Percentiles rank a stretch among this genome's conserved stretches.
Conservation (phyloP, 345 rosid species). For the Moricandia moricandioides region DNA sequence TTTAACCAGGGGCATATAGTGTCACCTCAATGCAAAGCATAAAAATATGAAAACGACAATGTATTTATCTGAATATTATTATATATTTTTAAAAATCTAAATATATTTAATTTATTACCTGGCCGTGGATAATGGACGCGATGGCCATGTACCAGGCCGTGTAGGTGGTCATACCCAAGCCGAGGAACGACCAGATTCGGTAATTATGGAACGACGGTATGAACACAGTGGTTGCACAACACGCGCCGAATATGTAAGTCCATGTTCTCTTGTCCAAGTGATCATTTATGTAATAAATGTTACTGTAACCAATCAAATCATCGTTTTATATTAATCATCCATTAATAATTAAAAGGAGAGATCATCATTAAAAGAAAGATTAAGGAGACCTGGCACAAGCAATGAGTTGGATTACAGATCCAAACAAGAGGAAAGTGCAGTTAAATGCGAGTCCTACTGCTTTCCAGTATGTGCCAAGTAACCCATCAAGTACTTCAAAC, state of each 20-base stretch:
- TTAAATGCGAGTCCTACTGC: constrained; percentile 93
- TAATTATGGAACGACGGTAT: constrained; percentile 98
- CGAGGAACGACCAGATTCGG: constrained; percentile 97
- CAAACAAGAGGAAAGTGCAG: constrained; percentile 95
- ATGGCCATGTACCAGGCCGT: constrained; percentile 96
- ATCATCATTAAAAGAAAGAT: neutral
- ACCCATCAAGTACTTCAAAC: constrained; percentile 97
- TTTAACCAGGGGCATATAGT: constrained; percentile 19
- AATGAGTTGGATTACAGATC: constrained; percentile 97
- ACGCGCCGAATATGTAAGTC: constrained; percentile 99
- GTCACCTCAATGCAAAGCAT: constrained; percentile 37
- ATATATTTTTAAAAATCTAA: neutral
- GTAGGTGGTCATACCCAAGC: constrained; percentile 99
- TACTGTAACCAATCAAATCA: constrained; percentile 45
- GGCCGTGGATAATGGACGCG: constrained; percentile 81
- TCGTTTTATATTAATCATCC: neutral
- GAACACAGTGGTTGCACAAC: constrained; percentile 98
- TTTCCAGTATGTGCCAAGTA: constrained; percentile 95
- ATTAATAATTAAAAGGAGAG: neutral
- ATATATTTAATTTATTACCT: constrained; percentile 34
- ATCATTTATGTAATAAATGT: constrained; percentile 96
- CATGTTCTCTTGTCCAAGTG: constrained; percentile 96
- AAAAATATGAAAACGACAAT: constrained; percentile 30
- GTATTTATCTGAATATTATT: neutral
- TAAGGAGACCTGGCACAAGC: constrained; percentile 83